Evolutionary conservation across 805 yeast species (phyloP), one percentile per base, ranked within the genome.

Genomic region (Ogataea naganishii): DNA sequence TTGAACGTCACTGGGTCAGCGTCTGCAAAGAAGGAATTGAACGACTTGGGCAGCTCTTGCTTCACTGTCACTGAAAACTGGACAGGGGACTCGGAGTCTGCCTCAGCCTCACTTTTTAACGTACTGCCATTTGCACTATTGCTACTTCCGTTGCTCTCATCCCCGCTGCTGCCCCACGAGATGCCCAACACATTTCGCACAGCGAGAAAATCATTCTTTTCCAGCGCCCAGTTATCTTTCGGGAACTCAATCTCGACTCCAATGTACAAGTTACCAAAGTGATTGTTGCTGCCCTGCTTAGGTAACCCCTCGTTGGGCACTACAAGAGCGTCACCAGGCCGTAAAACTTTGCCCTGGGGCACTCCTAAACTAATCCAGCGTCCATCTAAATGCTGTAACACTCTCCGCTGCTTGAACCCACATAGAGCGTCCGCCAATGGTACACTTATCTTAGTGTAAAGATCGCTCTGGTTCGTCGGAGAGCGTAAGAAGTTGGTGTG

Each of bases 241-340:
- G 96, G 96, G 51, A 88, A 86, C 42, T 76, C 84, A 30, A 88
- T 73, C 14, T 71, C 72, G n/a, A 83, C 53, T 30, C 65, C 70
- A 12, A 86, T 62, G 44, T 74, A 85, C 39, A 86, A 57, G 50
- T 82, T 82, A 16, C 96, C 96, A 58, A 58, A 30, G 41, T 45
- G 32, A 30, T 39, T 36, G 41, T 46, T 9, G 35, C 48, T 24
- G 36, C 46, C 55, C 34, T 21, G 43, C 40, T 69, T 45, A 1
- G 95, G 95, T 94, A 89, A 84, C 5, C 96, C 96, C 51, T 85
- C 95, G 24, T 69, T 69, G 23, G 64, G 53, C 9, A 88, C 59
- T 35, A 74, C 64, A 20, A 88, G 51, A 33, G 59, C 66, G 38
- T 84, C 83, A 7, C 80, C 79, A 0, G 95, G 95, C 44, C 78